Conservation (phyloP, 257 asterid species). For the Osmanthus fragrans region DNA sequence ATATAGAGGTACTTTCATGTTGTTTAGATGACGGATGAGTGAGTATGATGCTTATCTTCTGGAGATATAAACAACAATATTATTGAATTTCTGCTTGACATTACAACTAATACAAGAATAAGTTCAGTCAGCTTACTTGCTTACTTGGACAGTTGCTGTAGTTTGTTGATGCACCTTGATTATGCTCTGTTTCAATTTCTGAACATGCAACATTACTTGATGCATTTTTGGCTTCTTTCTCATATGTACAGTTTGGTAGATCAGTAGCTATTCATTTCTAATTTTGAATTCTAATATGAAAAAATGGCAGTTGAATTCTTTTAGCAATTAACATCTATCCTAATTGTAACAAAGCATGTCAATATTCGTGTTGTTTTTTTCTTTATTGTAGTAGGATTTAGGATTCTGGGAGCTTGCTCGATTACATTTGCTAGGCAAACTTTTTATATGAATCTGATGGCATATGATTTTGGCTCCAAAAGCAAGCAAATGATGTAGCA, state of each 20-base stretch:
- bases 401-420: neutral
- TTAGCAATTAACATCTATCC: neutral
- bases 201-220: neutral
- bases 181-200: neutral
- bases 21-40: slow-evolving; percentile 1
- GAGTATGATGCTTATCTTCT: neutral
- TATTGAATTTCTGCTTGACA: neutral
- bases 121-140: neutral
- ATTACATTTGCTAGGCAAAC: neutral
- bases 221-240: neutral
- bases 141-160: neutral
- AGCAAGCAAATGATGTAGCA: neutral
- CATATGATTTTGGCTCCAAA: neutral
- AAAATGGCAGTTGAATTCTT: neutral
- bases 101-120: neutral
- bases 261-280: neutral
- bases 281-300: neutral
- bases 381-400: neutral
- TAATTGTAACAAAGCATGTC: neutral
- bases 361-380: neutral
- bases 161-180: neutral
- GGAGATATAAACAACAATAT: neutral
- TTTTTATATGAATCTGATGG: neutral
- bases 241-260: neutral
- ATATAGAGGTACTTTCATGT: slow-evolving; percentile 65